Conservation (phyloP, 495 filamentous ascomycete species). For the Aspergillus panamensis region DNA sequence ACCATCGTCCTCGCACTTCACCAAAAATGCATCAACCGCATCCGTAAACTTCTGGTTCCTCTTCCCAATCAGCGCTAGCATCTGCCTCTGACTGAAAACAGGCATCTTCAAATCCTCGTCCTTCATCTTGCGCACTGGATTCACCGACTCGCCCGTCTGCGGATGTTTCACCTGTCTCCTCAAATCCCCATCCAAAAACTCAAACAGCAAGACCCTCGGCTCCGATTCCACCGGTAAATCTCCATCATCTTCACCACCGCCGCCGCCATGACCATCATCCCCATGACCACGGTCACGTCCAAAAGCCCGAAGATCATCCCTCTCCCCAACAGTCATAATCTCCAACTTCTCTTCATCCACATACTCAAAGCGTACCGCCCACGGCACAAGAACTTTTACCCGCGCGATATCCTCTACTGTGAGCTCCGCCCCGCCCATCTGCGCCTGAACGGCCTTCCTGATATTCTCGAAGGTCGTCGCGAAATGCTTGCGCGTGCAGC, state of each 20-base stretch:
- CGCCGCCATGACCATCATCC: not conserved
- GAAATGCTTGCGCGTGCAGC: conserved; percentile 85
- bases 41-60: conserved; percentile 80
- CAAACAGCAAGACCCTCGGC: conserved; percentile 76
- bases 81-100: conserved; percentile 86
- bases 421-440: conserved; percentile 63
- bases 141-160: conserved; percentile 67
- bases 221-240: conserved; percentile 35
- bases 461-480: conserved; percentile 89
- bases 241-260: conserved; percentile 16
- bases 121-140: conserved; percentile 58
- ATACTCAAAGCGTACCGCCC: conserved; percentile 77
- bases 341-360: conserved; percentile 78
- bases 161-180: conserved; percentile 70
- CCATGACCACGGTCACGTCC: conserved; percentile 3
- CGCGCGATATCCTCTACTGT: conserved; percentile 74
- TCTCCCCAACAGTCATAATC: conserved; percentile 68
- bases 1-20: conserved; percentile 60
- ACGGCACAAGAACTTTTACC: conserved; percentile 72
- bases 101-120: conserved; percentile 91
- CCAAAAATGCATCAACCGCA: conserved; percentile 73
- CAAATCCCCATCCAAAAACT: conserved; percentile 88
- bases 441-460: conserved; percentile 75
- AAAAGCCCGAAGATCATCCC: conserved; percentile 22
- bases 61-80: conserved; percentile 87